phyloP scores from a whole-genome alignment of 441 rosid species.

The Manihot esculenta region DNA sequence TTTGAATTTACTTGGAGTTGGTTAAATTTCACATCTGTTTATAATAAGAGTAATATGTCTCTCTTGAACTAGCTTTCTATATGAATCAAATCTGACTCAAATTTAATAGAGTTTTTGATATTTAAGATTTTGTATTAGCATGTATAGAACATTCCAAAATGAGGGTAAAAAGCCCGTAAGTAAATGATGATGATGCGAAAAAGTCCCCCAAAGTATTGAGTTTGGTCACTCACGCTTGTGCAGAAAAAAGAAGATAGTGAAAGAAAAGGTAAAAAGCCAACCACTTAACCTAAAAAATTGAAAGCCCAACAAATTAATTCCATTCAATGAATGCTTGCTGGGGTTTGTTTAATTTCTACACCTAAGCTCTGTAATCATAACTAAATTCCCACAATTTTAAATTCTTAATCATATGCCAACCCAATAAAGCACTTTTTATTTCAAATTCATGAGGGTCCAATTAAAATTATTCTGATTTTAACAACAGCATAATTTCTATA shows the following conservation, averaged over 20 bases:
- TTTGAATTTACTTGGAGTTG: too few species aligned
- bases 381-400: background rate
- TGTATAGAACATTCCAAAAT: too few species aligned
- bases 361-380: slow-evolving; percentile 4
- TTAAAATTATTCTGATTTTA: too few species aligned
- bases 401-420: slow-evolving; percentile 5
- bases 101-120: background rate
- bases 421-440: background rate
- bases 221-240: background rate
- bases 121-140: background rate
- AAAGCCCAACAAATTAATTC: slow-evolving; percentile 5
- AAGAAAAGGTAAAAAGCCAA: background rate
- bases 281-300: slow-evolving; percentile 1
- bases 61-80: too few species aligned
- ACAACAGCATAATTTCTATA: too few species aligned
- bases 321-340: background rate
- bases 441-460: background rate
- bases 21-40: too few species aligned
- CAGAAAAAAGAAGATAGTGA: background rate
- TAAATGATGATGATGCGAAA: slow-evolving; percentile 4
- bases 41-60: too few species aligned
- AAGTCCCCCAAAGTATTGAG: background rate
- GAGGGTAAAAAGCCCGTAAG: too few species aligned
- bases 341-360: background rate
- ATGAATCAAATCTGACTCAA: too few species aligned